Evolutionary conservation across 2,329 filamentous ascomycete genomes (phyloP).

Genomic region (Neospermospora avenae): DNA sequence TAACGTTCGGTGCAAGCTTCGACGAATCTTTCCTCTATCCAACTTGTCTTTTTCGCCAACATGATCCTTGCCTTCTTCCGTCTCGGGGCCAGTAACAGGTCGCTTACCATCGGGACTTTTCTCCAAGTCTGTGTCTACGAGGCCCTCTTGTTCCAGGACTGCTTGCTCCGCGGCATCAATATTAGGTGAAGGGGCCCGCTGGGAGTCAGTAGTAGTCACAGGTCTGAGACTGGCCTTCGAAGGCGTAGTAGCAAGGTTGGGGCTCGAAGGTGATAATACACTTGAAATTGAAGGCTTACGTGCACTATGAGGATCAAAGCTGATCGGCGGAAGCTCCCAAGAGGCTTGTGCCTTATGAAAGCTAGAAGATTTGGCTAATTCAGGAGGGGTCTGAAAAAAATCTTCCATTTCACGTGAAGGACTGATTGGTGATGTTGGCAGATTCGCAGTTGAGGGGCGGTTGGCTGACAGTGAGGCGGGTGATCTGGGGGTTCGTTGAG

Average conservation of each 20-base stretch:
- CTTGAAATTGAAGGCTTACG: conserved; percentile 46
- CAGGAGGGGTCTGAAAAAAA: conserved; percentile 48
- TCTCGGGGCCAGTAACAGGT: conserved; percentile 33
- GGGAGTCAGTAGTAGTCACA: conserved; percentile 32
- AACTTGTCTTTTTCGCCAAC: conserved; percentile 34
- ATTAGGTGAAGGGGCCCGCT: conserved; percentile 31
- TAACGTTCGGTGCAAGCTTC: conserved; percentile 85
- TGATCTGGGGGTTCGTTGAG: conserved; percentile 40
- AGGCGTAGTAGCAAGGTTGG: conserved; percentile 31
- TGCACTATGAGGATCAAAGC: conserved; percentile 35
- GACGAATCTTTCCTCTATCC: conserved; percentile 56
- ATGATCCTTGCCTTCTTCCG: conserved; percentile 35
- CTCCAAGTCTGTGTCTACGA: conserved; percentile 46
- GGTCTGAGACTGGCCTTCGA: conserved; percentile 36
- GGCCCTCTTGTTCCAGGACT: conserved; percentile 63
- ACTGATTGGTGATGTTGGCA: conserved; percentile 36
- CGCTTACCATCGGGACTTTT: conserved; percentile 41
- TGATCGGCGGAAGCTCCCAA: conserved; percentile 42
- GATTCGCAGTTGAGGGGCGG: conserved; percentile 34
- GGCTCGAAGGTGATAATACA: conserved; percentile 35
- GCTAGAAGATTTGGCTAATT: conserved; percentile 38
- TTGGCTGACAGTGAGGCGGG: conserved; percentile 34
- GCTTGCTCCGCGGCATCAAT: conserved; percentile 64
- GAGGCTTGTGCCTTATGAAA: conserved; percentile 43
- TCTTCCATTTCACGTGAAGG: conserved; percentile 42